Conservation (phyloP, 106 monocot genomes). For the Apostasia shenzhenica region DNA sequence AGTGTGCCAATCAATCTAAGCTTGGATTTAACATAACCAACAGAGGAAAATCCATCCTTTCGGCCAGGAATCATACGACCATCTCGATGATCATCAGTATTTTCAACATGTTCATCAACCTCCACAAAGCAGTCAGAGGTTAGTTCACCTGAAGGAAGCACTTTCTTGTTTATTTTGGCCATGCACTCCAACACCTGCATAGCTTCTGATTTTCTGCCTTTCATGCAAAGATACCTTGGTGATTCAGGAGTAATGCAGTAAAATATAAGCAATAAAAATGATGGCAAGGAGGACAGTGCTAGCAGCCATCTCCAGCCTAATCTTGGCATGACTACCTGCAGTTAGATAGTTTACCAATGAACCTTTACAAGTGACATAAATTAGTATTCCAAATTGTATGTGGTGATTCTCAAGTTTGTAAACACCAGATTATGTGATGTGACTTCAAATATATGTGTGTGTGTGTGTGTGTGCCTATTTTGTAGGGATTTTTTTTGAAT, state of each 20-base stretch:
- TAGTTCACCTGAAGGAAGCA: constrained; percentile 54
- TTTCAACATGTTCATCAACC: constrained; percentile 16
- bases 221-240: constrained; percentile 75
- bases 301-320: constrained; percentile 89
- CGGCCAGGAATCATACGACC: constrained; percentile 16
- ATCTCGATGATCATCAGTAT: constrained; percentile 22
- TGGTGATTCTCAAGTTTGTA: too few relatives aligned
- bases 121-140: constrained; percentile 18
- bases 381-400: not conserved
- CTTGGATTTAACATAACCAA: constrained; percentile 11
- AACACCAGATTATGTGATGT: not conserved
- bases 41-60: not conserved
- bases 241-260: constrained; percentile 58
- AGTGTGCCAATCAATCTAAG: constrained; percentile 27
- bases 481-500: too few relatives aligned
- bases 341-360: not conserved
- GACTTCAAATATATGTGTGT: not conserved
- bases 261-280: constrained; percentile 70
- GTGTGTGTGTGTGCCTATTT: too few relatives aligned
- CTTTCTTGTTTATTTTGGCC: constrained; percentile 36
- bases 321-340: constrained; percentile 65
- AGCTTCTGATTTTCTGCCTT: constrained; percentile 51
- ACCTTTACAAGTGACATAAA: too few relatives aligned
- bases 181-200: constrained; percentile 41
- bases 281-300: constrained; percentile 57